These are phyloP conservation scores for Margaritispora aquatica DNA, from an alignment of 495 filamentous ascomycete genomes.

Conservation along the genomic window DNA sequence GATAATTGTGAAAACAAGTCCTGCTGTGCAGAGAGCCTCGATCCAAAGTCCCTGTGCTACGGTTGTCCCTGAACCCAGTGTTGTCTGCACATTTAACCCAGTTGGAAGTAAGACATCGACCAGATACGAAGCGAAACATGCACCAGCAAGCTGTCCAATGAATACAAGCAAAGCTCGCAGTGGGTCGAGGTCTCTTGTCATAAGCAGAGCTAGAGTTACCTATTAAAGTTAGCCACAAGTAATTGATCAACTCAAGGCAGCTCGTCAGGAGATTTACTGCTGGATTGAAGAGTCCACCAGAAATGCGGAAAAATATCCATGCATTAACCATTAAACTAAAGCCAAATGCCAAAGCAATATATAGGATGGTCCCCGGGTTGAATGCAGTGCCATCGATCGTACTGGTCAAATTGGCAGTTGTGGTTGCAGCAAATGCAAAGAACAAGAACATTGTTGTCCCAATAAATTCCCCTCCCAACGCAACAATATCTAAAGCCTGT, in stretches of 20 bases:
- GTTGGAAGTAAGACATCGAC: conserved; percentile 49
- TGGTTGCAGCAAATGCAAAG: conserved; percentile 30
- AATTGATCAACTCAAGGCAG: conserved; percentile 18
- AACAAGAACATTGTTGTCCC: conserved; percentile 13
- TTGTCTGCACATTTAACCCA: conserved; percentile 38
- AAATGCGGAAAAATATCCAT: conserved; percentile 61
- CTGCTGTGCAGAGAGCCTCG: conserved; percentile 44
- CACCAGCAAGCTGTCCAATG: conserved; percentile 47
- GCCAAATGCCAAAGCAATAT: conserved; percentile 53
- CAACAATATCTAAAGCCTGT: conserved; percentile 3
- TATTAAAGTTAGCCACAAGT: neutral
- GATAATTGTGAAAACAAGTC: conserved; percentile 48
- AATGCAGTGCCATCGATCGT: conserved; percentile 15
- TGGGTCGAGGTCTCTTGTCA: conserved; percentile 45
- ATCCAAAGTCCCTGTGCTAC: conserved; percentile 45
- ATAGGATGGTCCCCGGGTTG: conserved; percentile 48
- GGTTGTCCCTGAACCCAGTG: conserved; percentile 32
- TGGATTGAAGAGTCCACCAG: conserved; percentile 66
- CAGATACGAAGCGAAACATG: conserved; percentile 47
- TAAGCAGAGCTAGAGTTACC: conserved; percentile 47
- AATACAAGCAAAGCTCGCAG: conserved; percentile 44
- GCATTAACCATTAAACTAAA: conserved; percentile 57
- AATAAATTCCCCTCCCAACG: conserved; percentile 7
- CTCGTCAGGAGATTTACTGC: conserved; percentile 48
- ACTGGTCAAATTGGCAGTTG: conserved; percentile 29